Conservation (phyloP, 148 eudicot genomes). For the Camellia japonica region DNA sequence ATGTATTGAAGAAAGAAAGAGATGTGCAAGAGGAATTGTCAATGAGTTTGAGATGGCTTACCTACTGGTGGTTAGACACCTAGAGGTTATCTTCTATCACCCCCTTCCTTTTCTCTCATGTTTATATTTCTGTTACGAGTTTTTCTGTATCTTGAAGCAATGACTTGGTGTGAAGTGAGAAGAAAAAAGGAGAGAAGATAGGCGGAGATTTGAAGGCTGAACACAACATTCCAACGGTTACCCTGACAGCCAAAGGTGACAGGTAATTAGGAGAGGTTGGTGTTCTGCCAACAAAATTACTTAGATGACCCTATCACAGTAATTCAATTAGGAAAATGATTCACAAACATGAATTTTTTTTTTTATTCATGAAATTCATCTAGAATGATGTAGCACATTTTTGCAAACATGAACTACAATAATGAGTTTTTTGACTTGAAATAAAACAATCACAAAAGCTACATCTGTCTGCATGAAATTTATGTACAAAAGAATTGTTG, state of each 20-base stretch:
- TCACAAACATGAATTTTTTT: too few species aligned
- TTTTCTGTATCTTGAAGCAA: constrained; percentile 59
- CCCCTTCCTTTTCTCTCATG: constrained; percentile 10
- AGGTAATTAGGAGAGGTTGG: neutral
- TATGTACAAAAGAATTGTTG: too few species aligned
- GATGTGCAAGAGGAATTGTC: constrained; percentile 9
- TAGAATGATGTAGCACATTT: too few species aligned
- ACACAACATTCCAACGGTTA: constrained; percentile 21
- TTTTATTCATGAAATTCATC: too few species aligned
- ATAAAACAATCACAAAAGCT: too few species aligned
- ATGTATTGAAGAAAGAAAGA: constrained; percentile 9
- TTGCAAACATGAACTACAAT: too few species aligned
- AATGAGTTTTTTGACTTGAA: too few species aligned
- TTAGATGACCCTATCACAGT: neutral
- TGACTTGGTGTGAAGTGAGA: constrained; percentile 22
- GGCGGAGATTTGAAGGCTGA: constrained; percentile 25
- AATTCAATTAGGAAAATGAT: neutral
- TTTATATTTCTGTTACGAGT: constrained; percentile 4
- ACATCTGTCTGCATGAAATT: too few species aligned
- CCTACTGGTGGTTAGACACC: constrained; percentile 58
- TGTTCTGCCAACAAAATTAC: constrained; percentile 4
- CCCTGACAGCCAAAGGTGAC: constrained; percentile 10
- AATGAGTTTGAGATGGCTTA: constrained; percentile 23
- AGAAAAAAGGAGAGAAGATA: neutral
- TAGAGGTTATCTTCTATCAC: neutral